phyloP scores from a whole-genome alignment of 306 rosid species.

The Lathyrus aphaca region DNA sequence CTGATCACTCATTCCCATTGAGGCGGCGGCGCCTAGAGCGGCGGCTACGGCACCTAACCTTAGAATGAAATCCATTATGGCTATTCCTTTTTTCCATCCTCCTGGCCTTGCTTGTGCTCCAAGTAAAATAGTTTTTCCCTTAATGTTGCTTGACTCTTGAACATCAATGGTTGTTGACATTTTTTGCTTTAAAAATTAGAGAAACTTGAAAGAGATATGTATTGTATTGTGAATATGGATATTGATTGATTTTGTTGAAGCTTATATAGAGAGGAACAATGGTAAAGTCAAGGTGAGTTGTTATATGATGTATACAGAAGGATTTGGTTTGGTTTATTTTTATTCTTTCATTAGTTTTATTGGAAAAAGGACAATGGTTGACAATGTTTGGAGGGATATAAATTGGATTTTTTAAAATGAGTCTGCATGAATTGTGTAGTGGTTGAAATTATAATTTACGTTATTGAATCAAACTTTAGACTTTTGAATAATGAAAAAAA shows the following conservation, averaged over 20 bases:
- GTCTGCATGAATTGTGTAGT: not conserved
- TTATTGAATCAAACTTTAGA: not conserved
- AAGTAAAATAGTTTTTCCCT: slow-evolving; percentile 46
- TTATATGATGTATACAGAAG: slow-evolving; percentile 15
- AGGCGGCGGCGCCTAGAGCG: slow-evolving; percentile 66
- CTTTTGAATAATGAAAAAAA: not conserved
- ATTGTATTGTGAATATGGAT: slow-evolving; percentile 26
- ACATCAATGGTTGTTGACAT: slow-evolving; percentile 71
- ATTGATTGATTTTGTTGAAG: slow-evolving; percentile 35
- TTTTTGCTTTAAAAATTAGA: slow-evolving; percentile 17
- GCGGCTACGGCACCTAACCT: slow-evolving; percentile 73
- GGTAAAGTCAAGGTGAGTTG: slow-evolving; percentile 45
- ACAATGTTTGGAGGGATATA: not conserved
- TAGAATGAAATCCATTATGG: slow-evolving; percentile 66
- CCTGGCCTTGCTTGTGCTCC: slow-evolving; percentile 33
- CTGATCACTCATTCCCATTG: slow-evolving; percentile 79
- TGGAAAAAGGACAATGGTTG: not conserved
- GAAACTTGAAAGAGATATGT: slow-evolving; percentile 21
- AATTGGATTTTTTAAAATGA: slow-evolving; percentile 9
- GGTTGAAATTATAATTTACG: slow-evolving; percentile 1
- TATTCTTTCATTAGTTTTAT: not conserved
- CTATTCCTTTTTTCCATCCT: slow-evolving; percentile 66
- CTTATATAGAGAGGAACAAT: slow-evolving; percentile 43
- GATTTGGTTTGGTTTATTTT: not conserved
- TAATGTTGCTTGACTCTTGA: slow-evolving; percentile 52